A percentile compares a stretch with the other conserved stretches of the same genome.
Conservation (phyloP, 805 yeast species). For the Clavispora phyllophila region DNA sequence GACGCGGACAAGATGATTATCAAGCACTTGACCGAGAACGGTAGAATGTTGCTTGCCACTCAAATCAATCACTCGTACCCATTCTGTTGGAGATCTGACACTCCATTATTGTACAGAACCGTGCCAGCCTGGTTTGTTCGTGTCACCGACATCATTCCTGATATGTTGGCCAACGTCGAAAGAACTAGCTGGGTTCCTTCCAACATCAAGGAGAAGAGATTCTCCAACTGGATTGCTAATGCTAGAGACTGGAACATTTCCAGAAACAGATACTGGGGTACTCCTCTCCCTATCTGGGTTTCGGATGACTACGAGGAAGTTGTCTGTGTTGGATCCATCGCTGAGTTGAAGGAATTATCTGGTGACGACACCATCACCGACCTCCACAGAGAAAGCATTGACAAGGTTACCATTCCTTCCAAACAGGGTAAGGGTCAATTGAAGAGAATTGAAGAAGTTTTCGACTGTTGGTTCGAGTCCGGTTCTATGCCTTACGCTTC, state of each 20-base stretch:
- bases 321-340: conserved; percentile 88
- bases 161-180: conserved; percentile 81
- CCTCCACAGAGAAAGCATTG: conserved; percentile 90
- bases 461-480: conserved; percentile 99
- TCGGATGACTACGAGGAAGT: conserved; percentile 89
- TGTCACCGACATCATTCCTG: conserved; percentile 79
- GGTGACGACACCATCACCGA: conserved; percentile 82
- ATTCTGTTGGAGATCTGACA: conserved; percentile 99
- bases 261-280: conserved; percentile 99
- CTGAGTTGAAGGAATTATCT: conserved; percentile 77
- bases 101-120: conserved; percentile 92
- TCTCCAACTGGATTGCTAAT: conserved; percentile 95
- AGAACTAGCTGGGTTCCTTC: conserved; percentile 93
- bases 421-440: conserved; percentile 80
- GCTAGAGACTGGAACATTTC: conserved; percentile 99
- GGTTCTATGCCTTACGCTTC: conserved; percentile 99
- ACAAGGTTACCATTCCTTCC: conserved; percentile 89
- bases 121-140: conserved; percentile 99
- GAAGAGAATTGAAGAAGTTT: conserved; percentile 92
- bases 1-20: conserved; percentile 93
- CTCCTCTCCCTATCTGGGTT: conserved; percentile 97
- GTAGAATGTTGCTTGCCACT: conserved; percentile 66
- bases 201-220: conserved; percentile 87
- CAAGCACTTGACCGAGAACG: conserved; percentile 72
- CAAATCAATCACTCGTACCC: conserved; percentile 97